phyloP scores from a whole-genome alignment of 371 early-diverging fungal genomes.

The Haplosporangium sp. region DNA sequence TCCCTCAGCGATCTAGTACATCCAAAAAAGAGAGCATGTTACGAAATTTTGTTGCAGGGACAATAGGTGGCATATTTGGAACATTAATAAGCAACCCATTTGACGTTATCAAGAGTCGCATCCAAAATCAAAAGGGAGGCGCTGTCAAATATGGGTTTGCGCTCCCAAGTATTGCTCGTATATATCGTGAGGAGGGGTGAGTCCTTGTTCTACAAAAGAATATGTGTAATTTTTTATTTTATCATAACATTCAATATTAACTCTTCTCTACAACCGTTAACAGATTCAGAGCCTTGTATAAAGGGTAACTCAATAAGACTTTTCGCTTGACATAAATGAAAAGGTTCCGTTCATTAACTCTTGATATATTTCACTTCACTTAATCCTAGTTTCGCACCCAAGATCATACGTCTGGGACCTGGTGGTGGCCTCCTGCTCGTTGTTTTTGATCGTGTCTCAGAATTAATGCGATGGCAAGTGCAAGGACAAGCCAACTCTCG shows the following conservation, averaged over 20 bases:
- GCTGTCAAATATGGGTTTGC: slow-evolving; percentile 82
- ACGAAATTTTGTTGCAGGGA: slow-evolving; percentile 90
- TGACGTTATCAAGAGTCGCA: slow-evolving; percentile 95
- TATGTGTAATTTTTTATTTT: no score
- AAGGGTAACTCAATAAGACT: slow-evolving; percentile 20
- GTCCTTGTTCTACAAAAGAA: background rate
- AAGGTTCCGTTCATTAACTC: background rate
- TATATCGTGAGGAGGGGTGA: slow-evolving; percentile 90
- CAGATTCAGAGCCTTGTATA: slow-evolving; percentile 81
- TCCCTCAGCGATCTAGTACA: slow-evolving; percentile 70
- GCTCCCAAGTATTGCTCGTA: slow-evolving; percentile 73
- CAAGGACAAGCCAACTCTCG: background rate
- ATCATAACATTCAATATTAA: background rate
- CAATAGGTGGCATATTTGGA: slow-evolving; percentile 92
- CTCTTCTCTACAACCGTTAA: background rate
- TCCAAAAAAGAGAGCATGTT: slow-evolving; percentile 78
- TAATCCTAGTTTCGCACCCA: slow-evolving; percentile 86
- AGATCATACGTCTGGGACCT: slow-evolving; percentile 94
- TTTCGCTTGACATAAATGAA: background rate
- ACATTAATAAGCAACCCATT: slow-evolving; percentile 93
- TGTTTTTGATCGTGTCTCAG: slow-evolving; percentile 87
- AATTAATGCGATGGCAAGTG: slow-evolving; percentile 78
- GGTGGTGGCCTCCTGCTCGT: slow-evolving; percentile 88
- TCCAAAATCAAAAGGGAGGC: slow-evolving; percentile 82
- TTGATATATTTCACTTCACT: background rate